A percentile compares a stretch with the other conserved stretches of the same genome.
Conservation (phyloP, 2,329 filamentous ascomycete genomes). For the Cytospora mali region DNA sequence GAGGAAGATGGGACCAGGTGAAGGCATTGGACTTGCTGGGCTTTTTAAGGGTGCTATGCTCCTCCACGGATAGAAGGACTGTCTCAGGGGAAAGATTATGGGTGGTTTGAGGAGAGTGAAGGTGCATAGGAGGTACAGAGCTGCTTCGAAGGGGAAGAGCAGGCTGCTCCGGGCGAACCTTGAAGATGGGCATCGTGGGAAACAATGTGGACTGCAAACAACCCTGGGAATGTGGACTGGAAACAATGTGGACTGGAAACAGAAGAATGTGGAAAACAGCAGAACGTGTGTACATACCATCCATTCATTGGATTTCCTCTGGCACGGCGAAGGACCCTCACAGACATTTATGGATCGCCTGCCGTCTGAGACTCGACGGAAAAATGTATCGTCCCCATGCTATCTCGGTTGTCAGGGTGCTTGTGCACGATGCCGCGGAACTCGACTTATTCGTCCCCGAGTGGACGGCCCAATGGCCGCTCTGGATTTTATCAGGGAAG, state of each 20-base stretch:
- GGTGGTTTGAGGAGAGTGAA: not conserved
- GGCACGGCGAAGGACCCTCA: not conserved
- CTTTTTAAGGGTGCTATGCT: not conserved
- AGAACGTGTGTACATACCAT: not conserved
- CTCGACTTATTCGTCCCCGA: not conserved
- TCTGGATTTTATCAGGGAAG: not conserved
- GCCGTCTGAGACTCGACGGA: not conserved
- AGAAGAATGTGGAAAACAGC: not conserved
- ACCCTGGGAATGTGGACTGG: not conserved
- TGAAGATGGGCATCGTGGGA: not conserved
- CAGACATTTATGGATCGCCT: not conserved
- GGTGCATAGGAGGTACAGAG: slow-evolving; percentile 2
- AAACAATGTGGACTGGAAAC: not conserved
- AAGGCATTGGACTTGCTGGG: not conserved
- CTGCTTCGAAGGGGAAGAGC: not conserved
- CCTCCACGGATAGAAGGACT: not conserved
- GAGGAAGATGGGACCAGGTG: slow-evolving; percentile 9
- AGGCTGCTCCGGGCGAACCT: slow-evolving; percentile 1
- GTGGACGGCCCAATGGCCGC: not conserved
- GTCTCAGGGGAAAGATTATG: not conserved
- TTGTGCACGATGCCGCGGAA: not conserved
- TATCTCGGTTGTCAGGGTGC: not conserved
- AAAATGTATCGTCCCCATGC: not conserved
- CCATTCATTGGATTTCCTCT: not conserved
- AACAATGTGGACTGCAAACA: not conserved